Evolutionary conservation across 129 eudicot species (phyloP), one percentile per base, ranked within the genome.

Genomic region (Escallonia rubra): DNA sequence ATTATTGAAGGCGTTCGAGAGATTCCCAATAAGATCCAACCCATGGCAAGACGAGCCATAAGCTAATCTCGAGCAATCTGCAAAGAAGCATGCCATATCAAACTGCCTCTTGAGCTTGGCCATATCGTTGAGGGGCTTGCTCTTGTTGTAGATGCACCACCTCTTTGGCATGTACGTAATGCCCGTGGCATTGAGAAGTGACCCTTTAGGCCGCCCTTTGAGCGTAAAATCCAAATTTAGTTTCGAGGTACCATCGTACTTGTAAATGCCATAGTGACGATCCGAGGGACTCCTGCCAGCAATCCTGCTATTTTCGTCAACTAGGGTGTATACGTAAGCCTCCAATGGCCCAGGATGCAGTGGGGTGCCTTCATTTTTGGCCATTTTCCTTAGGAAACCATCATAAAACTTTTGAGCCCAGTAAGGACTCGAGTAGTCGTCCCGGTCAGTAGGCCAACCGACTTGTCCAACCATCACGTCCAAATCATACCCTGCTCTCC

Each of bases 361-460:
- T 4, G 89, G 90, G 2, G 92, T 89, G 5, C 96, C 96, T 39
- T 80, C 71, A 11, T 78, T 66, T 1, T 59, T 16, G 2, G 79
- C 83, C 41, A 86, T 55, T 44, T 75, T 79, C 54, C 66, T 81
- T 41, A 86, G 51, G 1, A 80, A 68, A 5, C 93, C 96, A 3
- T 78, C 55, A 49, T 89, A 85, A 57, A 82, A 89, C 59, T 68
- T 83, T 41, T 79, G 70, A n/a, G 90, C 87, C 11, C 80, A 42
- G 7, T 70, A 45, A 11, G 4, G 16, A 54, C 76, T 80, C 11
- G 90, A 93, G 52, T 70, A 59, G 10, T 2, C 41, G 13, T 74
- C 47, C 2, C 90, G 87, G 8, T 83, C 96, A 0, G 93, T 89
- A 6, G 93, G 93, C 96, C 96, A 89, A 3, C 96, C 96, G 10